Base-by-base conservation (phyloP, 768 basidiomycete species). In the Suillus subalutaceus region DNA sequence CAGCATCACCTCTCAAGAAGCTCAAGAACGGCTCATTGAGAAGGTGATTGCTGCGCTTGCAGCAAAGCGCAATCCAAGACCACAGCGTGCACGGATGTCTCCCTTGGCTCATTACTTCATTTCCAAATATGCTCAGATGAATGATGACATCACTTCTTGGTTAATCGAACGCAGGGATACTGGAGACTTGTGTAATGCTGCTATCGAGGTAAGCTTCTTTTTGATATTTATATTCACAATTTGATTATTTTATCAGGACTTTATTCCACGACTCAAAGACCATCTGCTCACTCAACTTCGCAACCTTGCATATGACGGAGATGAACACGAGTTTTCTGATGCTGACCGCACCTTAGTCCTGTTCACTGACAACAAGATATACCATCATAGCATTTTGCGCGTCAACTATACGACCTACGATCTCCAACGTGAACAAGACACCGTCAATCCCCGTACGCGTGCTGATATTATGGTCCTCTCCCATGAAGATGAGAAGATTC, bases 401-500 rank as follows among this genome's bases (percentile, higher is more conserved):
- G 48, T 77, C 62, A 73, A 79, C 64, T 78, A 77, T 59, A 79
- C 75, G 0, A 75, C 73, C 0, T 52, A 52, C 62, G 75, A 78
- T 46, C 10, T 72, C 7, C 65, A 69, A 2, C 71, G 69, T 1
- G 65, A 61, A 38, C 68, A 71, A 43, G 76, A 50, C 48, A 50
- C 48, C 10, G 23, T 50, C 12, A 50, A 50, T 77, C 61, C 67
- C 6, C 58, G 66, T 1, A 73, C 70, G 2, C 72, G 79, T 3
- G 43, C 73, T 8, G 70, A 81, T 57, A 68, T 84, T 40, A 80
- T 82, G 52, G n/a, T 50, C 2, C n/a, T 50, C 48, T 50, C 48
- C 12, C 48, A 50, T 4, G n/a, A 50, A 50, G 48, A 50, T 0
- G 23, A 50, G 12, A 50, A 23, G 48, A 50, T 44, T 6, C 78